Conservation (phyloP, 306 rosid genomes). For the Lathyrus oleraceus region DNA sequence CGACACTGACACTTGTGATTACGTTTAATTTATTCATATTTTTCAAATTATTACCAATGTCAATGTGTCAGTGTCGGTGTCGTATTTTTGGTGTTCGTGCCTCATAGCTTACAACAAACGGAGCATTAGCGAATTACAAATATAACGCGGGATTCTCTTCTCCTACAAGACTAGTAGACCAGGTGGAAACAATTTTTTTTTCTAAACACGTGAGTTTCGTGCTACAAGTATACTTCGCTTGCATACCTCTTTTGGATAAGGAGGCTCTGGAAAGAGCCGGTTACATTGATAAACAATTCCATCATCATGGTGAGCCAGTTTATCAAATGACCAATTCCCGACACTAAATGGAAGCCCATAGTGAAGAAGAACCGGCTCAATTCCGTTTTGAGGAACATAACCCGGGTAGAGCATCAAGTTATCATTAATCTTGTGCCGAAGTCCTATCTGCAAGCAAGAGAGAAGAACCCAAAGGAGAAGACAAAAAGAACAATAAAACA, state of each 20-base stretch:
- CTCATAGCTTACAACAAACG: too few species aligned
- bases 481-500: conserved; percentile 22
- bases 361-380: conserved; percentile 93
- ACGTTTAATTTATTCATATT: too few species aligned
- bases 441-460: conserved; percentile 67
- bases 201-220: conserved; percentile 15
- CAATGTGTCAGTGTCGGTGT: too few species aligned
- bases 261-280: conserved; percentile 90
- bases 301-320: conserved; percentile 80
- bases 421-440: conserved; percentile 94
- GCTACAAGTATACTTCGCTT: conserved; percentile 18
- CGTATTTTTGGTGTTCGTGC: too few species aligned
- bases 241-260: conserved; percentile 89
- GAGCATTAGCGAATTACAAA: conserved; percentile 2
- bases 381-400: conserved; percentile 72
- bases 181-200: neutral
- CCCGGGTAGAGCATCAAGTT: conserved; percentile 97
- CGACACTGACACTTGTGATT: too few species aligned
- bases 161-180: neutral
- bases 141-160: conserved; percentile 9
- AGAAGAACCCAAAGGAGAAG: conserved; percentile 4
- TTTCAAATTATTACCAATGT: too few species aligned
- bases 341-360: conserved; percentile 83
- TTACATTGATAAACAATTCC: conserved; percentile 77
- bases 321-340: conserved; percentile 94